A percentile compares a stretch with the other conserved stretches of the same genome.
These are phyloP conservation scores for Mycena amicta DNA, from an alignment of 768 basidiomycete genomes.

Conservation along the genomic window DNA sequence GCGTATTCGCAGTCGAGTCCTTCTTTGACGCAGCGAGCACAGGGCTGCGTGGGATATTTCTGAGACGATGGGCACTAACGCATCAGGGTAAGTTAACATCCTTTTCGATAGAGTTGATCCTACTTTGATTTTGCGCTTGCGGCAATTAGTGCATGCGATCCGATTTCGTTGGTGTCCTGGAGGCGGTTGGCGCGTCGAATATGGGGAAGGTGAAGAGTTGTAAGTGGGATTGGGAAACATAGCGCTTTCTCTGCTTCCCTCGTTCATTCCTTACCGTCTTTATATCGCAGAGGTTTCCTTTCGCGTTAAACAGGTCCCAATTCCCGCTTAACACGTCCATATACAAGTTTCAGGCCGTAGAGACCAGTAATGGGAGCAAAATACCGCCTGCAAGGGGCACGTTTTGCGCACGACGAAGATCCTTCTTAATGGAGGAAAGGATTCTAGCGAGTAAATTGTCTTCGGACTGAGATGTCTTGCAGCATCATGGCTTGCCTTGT, in stretches of 20 bases:
- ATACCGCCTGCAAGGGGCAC: too few species aligned
- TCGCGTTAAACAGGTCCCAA: not conserved
- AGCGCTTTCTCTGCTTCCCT: not conserved
- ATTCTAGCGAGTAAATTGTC: too few species aligned
- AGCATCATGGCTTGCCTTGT: too few species aligned
- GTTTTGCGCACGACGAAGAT: not conserved
- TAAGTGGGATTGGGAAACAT: not conserved
- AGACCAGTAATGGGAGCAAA: too few species aligned
- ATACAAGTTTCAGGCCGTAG: too few species aligned
- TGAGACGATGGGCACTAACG: conserved; percentile 3
- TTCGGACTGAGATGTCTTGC: too few species aligned
- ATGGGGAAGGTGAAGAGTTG: not conserved
- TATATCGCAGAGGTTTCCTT: not conserved
- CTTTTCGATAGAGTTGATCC: too few species aligned
- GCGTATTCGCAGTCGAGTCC: conserved; percentile 13
- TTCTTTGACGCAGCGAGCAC: conserved; percentile 14
- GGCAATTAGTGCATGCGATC: conserved; percentile 4
- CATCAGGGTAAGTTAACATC: too few species aligned
- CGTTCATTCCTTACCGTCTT: not conserved
- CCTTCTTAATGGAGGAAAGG: too few species aligned
- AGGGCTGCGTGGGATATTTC: conserved; percentile 4
- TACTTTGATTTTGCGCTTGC: conserved; percentile 6
- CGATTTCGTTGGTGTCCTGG: conserved; percentile 6
- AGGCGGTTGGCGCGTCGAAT: not conserved
- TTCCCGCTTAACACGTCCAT: not conserved